A percentile compares a stretch with the other conserved stretches of the same genome.
Evolutionary conservation across 108 stramenopile species (phyloP).

Genomic region (Pseudonitzschia multiseries): DNA sequence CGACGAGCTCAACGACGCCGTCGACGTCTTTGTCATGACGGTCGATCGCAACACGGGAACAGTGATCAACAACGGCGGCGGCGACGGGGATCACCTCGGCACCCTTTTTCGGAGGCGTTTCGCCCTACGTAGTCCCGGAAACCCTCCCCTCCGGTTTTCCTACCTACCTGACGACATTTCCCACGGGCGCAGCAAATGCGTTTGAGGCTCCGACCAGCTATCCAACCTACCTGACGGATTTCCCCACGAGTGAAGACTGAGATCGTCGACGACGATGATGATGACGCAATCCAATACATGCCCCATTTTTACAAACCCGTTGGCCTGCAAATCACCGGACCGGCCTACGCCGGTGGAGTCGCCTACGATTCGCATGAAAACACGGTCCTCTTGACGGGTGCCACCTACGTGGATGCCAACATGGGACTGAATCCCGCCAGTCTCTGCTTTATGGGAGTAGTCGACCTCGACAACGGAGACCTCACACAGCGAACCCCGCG

Average conservation of each 20-base stretch:
- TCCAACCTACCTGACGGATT: constrained; percentile 1
- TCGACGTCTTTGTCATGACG: constrained; percentile 28
- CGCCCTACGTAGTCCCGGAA: background rate
- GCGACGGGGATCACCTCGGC: background rate
- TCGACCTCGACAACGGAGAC: constrained; percentile 18
- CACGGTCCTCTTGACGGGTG: constrained; percentile 24
- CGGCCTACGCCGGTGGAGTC: constrained; percentile 29
- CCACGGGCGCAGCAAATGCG: no score
- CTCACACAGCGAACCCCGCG: background rate
- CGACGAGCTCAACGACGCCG: background rate
- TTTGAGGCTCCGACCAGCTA: background rate
- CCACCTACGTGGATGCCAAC: constrained; percentile 12
- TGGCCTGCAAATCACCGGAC: constrained; percentile 24
- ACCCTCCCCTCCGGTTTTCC: background rate
- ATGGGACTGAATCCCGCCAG: background rate
- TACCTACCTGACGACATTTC: background rate
- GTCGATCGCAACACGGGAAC: constrained; percentile 7
- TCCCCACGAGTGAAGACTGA: background rate
- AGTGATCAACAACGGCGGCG: background rate
- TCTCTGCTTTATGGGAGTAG: constrained; percentile 22
- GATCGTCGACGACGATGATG: background rate
- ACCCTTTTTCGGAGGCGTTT: background rate
- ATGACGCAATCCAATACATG: background rate
- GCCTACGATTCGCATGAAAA: constrained; percentile 26
- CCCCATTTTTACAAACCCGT: constrained; percentile 7